Base-by-base conservation (phyloP, 2,329 filamentous ascomycete genomes). In the Scytalidium sp. region DNA sequence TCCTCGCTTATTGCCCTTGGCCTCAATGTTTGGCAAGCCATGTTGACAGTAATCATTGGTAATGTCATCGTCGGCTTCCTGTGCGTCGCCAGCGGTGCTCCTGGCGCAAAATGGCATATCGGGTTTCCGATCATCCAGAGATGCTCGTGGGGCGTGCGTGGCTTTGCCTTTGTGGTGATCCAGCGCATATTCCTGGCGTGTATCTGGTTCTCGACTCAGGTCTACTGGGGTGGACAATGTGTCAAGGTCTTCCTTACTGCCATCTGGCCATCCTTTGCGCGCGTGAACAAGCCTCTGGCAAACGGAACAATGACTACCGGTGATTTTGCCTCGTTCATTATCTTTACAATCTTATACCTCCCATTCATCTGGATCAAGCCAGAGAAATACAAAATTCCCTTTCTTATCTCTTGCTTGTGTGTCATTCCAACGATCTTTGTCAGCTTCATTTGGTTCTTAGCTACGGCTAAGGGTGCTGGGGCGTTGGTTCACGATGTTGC, bases 211-310 rank as follows among this genome's bases (percentile, higher is more conserved):
- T 51, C 52, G 13, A 57, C 56, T 11, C 56, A 60, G 41, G 52
- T 47, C 20, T 60, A 58, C 32, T 54, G 56, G 51, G 57, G 57
- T 25, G 56, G 57, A 8, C 51, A 56, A 42, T 69, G 67, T 53
- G 62, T 71, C 32, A 67, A 67, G 3, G 64, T 65, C 41, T 73
- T 75, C 55, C 59, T 75, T 19, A 65, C 65, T 9, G 70, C 72
- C 15, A 69, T 72, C 43, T 82, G 79, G 75, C 80, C 80, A 0
- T 76, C 73, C 9, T 83, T 80, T 13, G 25, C 25, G 7, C 25
- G 25, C 13, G 55, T 59, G 2, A 41, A 53, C 40, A 43, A 20
- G 2, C 51, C 55, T 3, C 50, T 59, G 2, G 56, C 56, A 13
- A 39, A 36, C 25, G 55, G 55, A 11, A 54, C 55, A 9, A 58